A percentile compares a stretch with the other conserved stretches of the same genome.
These are phyloP conservation scores for Scutellaria galericulata DNA, from an alignment of 257 asterid species.

Conservation along the genomic window DNA sequence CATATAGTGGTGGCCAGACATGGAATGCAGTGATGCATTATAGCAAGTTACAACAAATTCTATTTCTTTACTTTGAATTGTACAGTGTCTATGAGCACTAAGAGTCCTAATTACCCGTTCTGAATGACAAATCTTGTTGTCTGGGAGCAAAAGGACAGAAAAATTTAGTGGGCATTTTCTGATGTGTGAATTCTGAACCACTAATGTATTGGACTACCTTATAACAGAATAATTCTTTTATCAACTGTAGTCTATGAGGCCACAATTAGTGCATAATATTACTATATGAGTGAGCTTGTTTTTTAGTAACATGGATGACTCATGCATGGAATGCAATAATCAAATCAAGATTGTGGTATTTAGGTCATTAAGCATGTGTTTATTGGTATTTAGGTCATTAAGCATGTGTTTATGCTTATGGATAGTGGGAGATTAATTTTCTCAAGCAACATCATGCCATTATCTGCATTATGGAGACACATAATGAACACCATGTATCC, in stretches of 20 bases:
- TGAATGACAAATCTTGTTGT: neutral
- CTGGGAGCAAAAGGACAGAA: conserved; percentile 16
- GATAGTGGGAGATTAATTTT: conserved; percentile 22
- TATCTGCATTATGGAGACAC: conserved; percentile 12
- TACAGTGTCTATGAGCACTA: conserved; percentile 20
- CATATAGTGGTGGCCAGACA: conserved; percentile 28
- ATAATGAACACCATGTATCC: conserved; percentile 7
- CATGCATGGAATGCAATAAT: conserved; percentile 32
- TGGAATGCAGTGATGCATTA: neutral
- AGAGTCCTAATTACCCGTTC: too few relatives aligned
- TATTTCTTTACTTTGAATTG: too few relatives aligned
- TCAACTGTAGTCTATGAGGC: neutral
- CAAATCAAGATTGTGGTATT: conserved; percentile 27
- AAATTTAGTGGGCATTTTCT: conserved; percentile 34
- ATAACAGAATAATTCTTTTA: too few relatives aligned
- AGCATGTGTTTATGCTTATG: conserved; percentile 12
- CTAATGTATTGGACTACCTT: conserved; percentile 24
- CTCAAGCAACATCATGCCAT: conserved; percentile 21
- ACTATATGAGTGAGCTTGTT: neutral
- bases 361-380: conserved; percentile 28
- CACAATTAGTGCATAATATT: conserved; percentile 23
- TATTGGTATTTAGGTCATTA: conserved; percentile 29
- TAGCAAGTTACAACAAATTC: too few relatives aligned
- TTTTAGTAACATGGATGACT: conserved; percentile 19
- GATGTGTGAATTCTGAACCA: conserved; percentile 32